Percentiles rank a stretch among this genome's conserved stretches.
Evolutionary conservation across 768 basidiomycete species (phyloP).

Genomic region (Mycena epipterygia): DNA sequence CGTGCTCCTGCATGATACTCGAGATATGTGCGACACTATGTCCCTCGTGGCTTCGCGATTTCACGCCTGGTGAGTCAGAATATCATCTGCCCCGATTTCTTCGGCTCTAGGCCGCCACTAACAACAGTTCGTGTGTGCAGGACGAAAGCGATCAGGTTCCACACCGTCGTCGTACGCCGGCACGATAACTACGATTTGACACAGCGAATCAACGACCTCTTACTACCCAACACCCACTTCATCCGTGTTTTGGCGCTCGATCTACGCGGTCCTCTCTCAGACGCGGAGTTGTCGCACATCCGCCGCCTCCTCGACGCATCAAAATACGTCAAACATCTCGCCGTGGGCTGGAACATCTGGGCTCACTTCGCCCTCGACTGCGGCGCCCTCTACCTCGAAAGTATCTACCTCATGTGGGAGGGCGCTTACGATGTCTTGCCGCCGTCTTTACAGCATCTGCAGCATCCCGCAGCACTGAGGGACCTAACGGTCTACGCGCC

Average conservation of each 20-base stretch:
- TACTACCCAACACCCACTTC: background rate
- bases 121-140: background rate
- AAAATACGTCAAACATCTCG: background rate
- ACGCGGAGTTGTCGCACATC: background rate
- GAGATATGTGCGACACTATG: background rate
- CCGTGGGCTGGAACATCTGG: slow-evolving; percentile 16
- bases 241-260: background rate
- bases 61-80: background rate
- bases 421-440: background rate
- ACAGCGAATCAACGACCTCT: background rate
- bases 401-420: slow-evolving; percentile 16
- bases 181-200: background rate
- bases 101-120: too few species aligned
- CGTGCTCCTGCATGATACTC: background rate
- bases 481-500: slow-evolving; percentile 10
- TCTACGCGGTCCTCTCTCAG: background rate
- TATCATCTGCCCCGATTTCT: background rate
- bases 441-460: background rate
- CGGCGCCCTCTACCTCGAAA: background rate
- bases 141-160: background rate
- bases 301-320: too few species aligned
- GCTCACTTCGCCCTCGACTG: background rate
- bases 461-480: background rate
- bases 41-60: background rate
- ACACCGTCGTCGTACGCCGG: background rate